phyloP scores from a whole-genome alignment of 129 eudicot species.

The Escallonia rubra region DNA sequence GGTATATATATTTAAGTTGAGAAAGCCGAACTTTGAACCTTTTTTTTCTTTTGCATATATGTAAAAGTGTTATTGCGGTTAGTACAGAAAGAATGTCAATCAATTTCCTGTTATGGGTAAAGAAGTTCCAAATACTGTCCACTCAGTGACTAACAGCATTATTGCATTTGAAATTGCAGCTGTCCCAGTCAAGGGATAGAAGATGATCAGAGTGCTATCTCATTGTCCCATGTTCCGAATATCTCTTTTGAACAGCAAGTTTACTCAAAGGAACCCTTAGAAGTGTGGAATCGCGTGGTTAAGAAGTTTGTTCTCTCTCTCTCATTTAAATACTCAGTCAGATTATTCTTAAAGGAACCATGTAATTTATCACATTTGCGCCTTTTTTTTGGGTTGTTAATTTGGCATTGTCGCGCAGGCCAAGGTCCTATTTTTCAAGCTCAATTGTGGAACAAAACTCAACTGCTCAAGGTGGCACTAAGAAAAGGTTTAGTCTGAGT shows the following conservation, averaged over 20 bases:
- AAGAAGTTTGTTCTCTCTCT: conserved; percentile 37
- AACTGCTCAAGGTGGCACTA: conserved; percentile 57
- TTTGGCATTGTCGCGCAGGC: conserved; percentile 45
- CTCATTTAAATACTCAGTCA: neutral
- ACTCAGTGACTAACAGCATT: conserved; percentile 8
- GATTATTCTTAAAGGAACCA: too few species aligned
- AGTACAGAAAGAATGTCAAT: too few species aligned
- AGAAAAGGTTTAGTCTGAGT: conserved; percentile 49
- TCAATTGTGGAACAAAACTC: conserved; percentile 40
- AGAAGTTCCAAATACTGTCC: neutral
- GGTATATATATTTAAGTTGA: too few species aligned
- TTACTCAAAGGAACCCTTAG: conserved; percentile 28
- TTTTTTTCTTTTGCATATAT: too few species aligned
- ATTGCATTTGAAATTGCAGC: conserved; percentile 13
- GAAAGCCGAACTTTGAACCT: too few species aligned
- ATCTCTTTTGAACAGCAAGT: conserved; percentile 27
- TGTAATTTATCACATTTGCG: neutral
- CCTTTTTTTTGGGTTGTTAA: conserved; percentile 8
- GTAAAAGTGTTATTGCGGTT: too few species aligned
- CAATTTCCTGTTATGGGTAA: too few species aligned
- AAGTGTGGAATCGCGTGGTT: conserved; percentile 41
- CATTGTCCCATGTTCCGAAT: conserved; percentile 22
- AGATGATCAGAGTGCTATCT: conserved; percentile 32
- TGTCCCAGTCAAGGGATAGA: conserved; percentile 30
- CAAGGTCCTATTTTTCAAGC: conserved; percentile 37